These are phyloP conservation scores for Fusarium ambrosium DNA, from an alignment of 2,329 filamentous ascomycete species.

Conservation along the genomic window DNA sequence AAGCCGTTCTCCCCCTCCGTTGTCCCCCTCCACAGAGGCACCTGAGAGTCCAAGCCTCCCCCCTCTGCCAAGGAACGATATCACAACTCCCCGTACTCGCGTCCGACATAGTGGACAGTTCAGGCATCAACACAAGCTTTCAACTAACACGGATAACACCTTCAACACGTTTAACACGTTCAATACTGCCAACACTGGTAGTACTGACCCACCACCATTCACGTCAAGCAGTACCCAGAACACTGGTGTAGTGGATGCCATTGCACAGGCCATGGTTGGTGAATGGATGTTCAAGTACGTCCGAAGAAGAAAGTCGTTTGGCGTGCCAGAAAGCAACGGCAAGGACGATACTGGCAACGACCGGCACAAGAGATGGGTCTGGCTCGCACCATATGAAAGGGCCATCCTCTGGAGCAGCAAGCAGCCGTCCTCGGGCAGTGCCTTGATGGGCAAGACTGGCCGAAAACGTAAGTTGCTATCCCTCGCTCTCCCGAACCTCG, in stretches of 20 bases:
- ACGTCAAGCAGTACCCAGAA: constrained; percentile 71
- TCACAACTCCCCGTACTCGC: constrained; percentile 70
- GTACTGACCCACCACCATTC: constrained; percentile 57
- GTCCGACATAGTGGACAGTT: constrained; percentile 58
- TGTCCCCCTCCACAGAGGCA: constrained; percentile 76
- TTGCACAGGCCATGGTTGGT: constrained; percentile 98
- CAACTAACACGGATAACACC: constrained; percentile 71
- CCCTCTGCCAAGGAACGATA: constrained; percentile 79
- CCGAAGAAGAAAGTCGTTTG: constrained; percentile 89
- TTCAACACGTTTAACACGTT: constrained; percentile 57
- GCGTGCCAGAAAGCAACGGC: constrained; percentile 75
- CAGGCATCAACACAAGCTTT: constrained; percentile 69
- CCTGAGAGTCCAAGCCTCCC: constrained; percentile 80
- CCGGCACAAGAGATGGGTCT: constrained; percentile 97
- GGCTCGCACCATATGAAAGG: constrained; percentile 96
- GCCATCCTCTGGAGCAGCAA: constrained; percentile 99
- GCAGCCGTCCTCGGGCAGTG: constrained; percentile 89
- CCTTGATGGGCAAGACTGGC: constrained; percentile 92
- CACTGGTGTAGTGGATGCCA: constrained; percentile 91
- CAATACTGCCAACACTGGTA: constrained; percentile 67
- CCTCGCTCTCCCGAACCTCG: constrained; percentile 16
- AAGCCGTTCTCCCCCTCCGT: constrained; percentile 74
- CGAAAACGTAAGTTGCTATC: constrained; percentile 82
- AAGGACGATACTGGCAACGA: constrained; percentile 80
- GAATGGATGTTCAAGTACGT: constrained; percentile 98